These are phyloP conservation scores for Ailanthus altissimus DNA, from an alignment of 345 rosid genomes.

Conservation along the genomic window DNA sequence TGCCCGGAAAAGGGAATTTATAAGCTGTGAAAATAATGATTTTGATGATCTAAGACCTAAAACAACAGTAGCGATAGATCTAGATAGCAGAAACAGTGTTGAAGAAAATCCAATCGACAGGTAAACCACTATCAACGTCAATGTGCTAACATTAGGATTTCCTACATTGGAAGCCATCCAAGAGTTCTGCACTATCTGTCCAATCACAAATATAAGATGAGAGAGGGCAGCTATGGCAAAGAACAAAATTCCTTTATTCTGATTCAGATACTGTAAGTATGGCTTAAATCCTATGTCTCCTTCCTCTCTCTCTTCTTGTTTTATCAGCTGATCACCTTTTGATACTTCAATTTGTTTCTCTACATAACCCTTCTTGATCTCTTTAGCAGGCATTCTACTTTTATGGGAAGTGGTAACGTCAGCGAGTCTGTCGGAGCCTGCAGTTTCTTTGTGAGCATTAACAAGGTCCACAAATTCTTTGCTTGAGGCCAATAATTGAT, in stretches of 20 bases:
- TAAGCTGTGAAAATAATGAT: conserved; percentile 65
- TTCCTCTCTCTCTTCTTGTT: conserved; percentile 76
- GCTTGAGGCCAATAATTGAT: conserved; percentile 60
- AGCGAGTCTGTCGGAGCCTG: conserved; percentile 69
- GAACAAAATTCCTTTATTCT: conserved; percentile 62
- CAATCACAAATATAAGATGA: conserved; percentile 47
- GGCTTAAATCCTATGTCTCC: conserved; percentile 85
- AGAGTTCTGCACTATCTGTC: conserved; percentile 63
- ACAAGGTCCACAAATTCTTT: conserved; percentile 81
- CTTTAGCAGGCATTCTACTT: conserved; percentile 35
- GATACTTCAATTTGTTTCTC: conserved; percentile 43
- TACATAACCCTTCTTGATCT: conserved; percentile 56
- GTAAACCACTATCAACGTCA: conserved; percentile 55
- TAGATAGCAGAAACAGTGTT: conserved; percentile 38
- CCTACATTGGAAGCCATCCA: conserved; percentile 87
- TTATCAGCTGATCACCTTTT: conserved; percentile 72
- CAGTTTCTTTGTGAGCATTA: conserved; percentile 91
- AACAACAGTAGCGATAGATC: conserved; percentile 49
- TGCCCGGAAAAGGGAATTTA: conserved; percentile 70
- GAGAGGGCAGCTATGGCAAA: conserved; percentile 41
- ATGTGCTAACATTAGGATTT: conserved; percentile 52
- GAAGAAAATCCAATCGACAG: conserved; percentile 49
- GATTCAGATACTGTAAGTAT: conserved; percentile 61
- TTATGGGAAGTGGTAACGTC: conserved; percentile 42
- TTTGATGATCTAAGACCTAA: conserved; percentile 58